Evolutionary conservation across 148 eudicot species (phyloP), one percentile per base, ranked within the genome.

Genomic region (Persicaria maculosa): DNA sequence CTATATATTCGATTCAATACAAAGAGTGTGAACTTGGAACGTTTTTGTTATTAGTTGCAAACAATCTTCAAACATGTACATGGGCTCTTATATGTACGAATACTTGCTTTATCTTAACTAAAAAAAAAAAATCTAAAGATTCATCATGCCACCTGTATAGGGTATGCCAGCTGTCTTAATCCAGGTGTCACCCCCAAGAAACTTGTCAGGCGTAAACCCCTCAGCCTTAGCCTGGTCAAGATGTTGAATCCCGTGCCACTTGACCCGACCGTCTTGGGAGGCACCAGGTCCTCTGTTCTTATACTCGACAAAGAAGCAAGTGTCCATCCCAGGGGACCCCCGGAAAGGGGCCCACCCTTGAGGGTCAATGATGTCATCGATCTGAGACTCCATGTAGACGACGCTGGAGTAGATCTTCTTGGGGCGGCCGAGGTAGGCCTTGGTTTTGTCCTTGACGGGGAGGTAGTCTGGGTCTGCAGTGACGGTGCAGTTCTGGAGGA

Each of bases 201-300:
- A 88, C 6, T 57, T 74, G 1, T 47, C 76, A 0, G 86, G 71
- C 0, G 87, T 80, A 72, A 80, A 84, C 3, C 54, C 74, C 0
- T 20, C 76, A 0, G 79, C 85, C n/a, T 75, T 75, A 0, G 74
- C 44, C 0, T 62, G 22, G 8, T 61, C 65, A 17, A 87, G 61
- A 25, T 75, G 85, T 77, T 83, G 80, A 20, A 86, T 71, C 0
- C 93, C 90, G 7, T n/a, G 69, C 93, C 97, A 91, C 43, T 50
- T 81, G 16, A 89, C 93, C 16, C 97, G 81, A 0, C 40, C 47
- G 0, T 9, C 22, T 4, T 25, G 20, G 9, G 4, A 53, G 0
- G 92, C 74, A 7, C 93, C 93, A 0, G 90, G 81, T 0, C 97
- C 97, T 47, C 77, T 80, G 64, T 89, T 91, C 20, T 77, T 59